Evolutionary conservation across 305 asterid genomes (phyloP).

Genomic region (Rubia peregrina): DNA sequence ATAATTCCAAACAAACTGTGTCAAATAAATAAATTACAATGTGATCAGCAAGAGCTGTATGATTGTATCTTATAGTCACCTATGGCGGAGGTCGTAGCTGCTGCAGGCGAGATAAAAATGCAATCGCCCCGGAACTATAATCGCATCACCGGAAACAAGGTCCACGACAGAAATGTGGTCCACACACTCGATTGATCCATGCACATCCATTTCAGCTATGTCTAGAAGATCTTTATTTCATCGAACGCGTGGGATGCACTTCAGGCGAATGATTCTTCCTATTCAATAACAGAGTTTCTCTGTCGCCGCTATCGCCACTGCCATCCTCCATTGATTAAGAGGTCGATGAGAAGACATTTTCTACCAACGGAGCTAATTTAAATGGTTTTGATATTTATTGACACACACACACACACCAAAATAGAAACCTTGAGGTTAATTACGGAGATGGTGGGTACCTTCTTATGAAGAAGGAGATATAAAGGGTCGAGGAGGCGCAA

Average conservation of each 20-base stretch:
- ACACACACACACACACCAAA: too few species aligned
- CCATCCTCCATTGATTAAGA: constrained; percentile 38
- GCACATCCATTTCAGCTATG: constrained; percentile 84
- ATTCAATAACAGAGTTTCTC: constrained; percentile 25
- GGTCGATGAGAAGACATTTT: neutral
- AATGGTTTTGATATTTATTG: too few species aligned
- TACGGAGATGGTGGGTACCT: too few species aligned
- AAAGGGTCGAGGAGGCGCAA: too few species aligned
- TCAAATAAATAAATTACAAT: constrained; percentile 62
- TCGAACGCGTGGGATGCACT: constrained; percentile 58
- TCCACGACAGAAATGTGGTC: constrained; percentile 65
- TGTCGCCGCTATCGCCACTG: too few species aligned
- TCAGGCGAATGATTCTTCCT: constrained; percentile 32
- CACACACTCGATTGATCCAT: constrained; percentile 68
- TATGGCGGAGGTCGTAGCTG: constrained; percentile 59
- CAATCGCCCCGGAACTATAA: constrained; percentile 63
- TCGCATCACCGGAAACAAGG: constrained; percentile 44
- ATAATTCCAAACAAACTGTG: constrained; percentile 45
- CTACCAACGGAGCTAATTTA: too few species aligned
- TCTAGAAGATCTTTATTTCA: constrained; percentile 63
- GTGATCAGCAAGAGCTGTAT: constrained; percentile 81
- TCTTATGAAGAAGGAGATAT: too few species aligned
- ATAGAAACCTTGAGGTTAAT: too few species aligned
- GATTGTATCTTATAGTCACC: constrained; percentile 62
- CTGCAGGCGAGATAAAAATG: constrained; percentile 61